Conservation (phyloP, 331 rosid genomes). For the Arachis monticola region DNA sequence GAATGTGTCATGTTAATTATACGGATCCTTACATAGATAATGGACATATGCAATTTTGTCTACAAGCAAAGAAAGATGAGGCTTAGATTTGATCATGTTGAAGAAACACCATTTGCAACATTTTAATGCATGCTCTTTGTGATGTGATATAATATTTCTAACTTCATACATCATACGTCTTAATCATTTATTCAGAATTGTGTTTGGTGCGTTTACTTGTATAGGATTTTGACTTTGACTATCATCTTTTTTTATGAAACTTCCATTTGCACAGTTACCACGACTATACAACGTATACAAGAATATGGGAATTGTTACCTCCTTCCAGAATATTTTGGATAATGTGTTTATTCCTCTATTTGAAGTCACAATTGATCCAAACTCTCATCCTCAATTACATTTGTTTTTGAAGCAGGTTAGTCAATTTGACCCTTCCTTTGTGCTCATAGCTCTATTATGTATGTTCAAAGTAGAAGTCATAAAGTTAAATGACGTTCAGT, state of each 20-base stretch:
- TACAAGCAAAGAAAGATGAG: not conserved
- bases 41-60: constrained; percentile 2
- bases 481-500: constrained; percentile 3
- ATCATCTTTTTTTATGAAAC: constrained; percentile 22
- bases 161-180: not conserved
- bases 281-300: constrained; percentile 80
- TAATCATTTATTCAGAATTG: constrained; percentile 8
- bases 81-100: constrained; percentile 13
- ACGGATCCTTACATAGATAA: not conserved
- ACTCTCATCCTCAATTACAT: constrained; percentile 85
- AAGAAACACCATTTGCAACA: constrained; percentile 3
- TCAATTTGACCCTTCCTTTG: not conserved
- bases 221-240: constrained; percentile 24
- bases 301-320: constrained; percentile 79
- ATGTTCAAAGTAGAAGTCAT: constrained; percentile 15
- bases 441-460: not conserved
- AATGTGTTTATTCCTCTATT: constrained; percentile 82
- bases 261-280: constrained; percentile 63
- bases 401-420: constrained; percentile 78
- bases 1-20: not conserved
- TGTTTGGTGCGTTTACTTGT: constrained; percentile 9
- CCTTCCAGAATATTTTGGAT: constrained; percentile 85
- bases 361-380: constrained; percentile 82
- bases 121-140: not conserved
- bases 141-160: constrained; percentile 28